Conservation (phyloP, 495 filamentous ascomycete genomes). For the Penicillium desertorum region DNA sequence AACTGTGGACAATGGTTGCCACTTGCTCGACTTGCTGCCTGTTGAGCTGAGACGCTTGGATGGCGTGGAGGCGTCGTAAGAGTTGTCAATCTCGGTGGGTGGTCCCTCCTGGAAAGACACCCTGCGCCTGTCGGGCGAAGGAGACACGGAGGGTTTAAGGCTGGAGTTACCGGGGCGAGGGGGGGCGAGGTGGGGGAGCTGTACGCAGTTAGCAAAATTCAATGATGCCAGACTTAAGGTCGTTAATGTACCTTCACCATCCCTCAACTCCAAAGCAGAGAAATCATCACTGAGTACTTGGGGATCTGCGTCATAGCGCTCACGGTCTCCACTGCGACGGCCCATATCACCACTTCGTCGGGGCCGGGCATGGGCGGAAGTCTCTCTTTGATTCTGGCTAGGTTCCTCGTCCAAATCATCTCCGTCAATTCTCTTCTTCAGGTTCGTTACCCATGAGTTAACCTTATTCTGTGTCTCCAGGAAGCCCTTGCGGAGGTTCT, state of each 20-base stretch:
- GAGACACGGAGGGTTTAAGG: conserved; percentile 69
- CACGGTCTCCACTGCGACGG: conserved; percentile 75
- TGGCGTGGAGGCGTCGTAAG: conserved; percentile 63
- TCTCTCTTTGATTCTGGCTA: conserved; percentile 47
- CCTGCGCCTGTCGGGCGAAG: conserved; percentile 63
- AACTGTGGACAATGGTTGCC: conserved; percentile 88
- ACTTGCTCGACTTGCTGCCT: conserved; percentile 77
- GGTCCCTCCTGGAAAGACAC: conserved; percentile 78
- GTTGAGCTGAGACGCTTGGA: conserved; percentile 42
- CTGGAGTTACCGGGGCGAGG: conserved; percentile 68
- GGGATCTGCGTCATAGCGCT: conserved; percentile 95
- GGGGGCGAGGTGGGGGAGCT: conserved; percentile 53
- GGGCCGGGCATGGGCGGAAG: conserved; percentile 37
- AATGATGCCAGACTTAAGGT: conserved; percentile 16
- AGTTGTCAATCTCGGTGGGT: conserved; percentile 73
- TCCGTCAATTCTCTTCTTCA: conserved; percentile 90
- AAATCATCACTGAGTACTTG: conserved; percentile 89
- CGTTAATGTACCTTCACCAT: conserved; percentile 61
- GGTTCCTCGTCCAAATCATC: conserved; percentile 63
- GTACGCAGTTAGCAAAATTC: conserved; percentile 21
- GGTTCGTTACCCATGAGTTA: conserved; percentile 84
- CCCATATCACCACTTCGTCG: conserved; percentile 57
- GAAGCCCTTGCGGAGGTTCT: conserved; percentile 94
- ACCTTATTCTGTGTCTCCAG: conserved; percentile 90
- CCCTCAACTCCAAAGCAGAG: conserved; percentile 77